Evolutionary conservation across 495 filamentous ascomycete genomes (phyloP).

Genomic region (Penicillium fimorum): DNA sequence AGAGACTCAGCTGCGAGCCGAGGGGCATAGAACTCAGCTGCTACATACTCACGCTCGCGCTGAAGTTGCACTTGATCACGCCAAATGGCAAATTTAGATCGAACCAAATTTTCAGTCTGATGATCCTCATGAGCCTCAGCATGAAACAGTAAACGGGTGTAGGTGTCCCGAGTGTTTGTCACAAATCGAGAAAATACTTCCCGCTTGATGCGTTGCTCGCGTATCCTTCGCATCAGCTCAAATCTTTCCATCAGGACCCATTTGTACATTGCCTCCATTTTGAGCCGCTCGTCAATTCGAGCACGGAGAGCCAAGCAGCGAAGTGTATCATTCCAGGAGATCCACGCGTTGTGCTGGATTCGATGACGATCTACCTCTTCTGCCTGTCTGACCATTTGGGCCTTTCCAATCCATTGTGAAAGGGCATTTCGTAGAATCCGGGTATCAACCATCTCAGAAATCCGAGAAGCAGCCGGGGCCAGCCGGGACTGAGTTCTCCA

Average conservation of each 20-base stretch:
- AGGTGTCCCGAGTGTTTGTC: conserved; percentile 39
- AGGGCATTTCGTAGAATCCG: conserved; percentile 51
- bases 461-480: conserved; percentile 45
- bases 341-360: conserved; percentile 58
- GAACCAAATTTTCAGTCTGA: conserved; percentile 33
- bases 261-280: conserved; percentile 59
- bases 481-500: conserved; percentile 47
- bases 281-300: conserved; percentile 57
- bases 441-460: conserved; percentile 47
- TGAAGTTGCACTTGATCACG: conserved; percentile 40
- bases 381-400: conserved; percentile 53
- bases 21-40: conserved; percentile 54
- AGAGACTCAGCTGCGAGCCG: conserved; percentile 50
- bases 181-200: conserved; percentile 45
- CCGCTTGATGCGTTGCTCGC: conserved; percentile 49
- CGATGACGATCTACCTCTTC: conserved; percentile 50
- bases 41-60: conserved; percentile 48
- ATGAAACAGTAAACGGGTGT: conserved; percentile 36
- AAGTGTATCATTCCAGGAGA: conserved; percentile 64
- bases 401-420: conserved; percentile 50
- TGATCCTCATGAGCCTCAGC: conserved; percentile 39
- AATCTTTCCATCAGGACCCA: conserved; percentile 60
- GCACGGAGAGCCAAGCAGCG: conserved; percentile 53
- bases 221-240: conserved; percentile 52
- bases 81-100: conserved; percentile 45